Evolutionary conservation across 2,329 filamentous ascomycete species (phyloP).

Genomic region (Leptographium flavum): DNA sequence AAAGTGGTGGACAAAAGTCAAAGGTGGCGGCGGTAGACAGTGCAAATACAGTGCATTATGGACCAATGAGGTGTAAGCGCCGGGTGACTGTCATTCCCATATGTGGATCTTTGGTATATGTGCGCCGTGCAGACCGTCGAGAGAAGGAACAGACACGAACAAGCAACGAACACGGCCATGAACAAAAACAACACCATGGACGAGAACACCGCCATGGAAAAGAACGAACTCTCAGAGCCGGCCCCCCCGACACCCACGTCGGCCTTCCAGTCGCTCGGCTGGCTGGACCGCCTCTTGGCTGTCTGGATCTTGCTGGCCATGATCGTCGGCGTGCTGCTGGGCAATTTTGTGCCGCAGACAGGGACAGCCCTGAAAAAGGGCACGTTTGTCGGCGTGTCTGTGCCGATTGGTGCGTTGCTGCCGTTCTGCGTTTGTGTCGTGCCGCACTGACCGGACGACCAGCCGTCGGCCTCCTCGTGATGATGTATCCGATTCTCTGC

Average conservation of each 20-base stretch:
- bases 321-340: conserved; percentile 58
- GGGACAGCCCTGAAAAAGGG: conserved; percentile 52
- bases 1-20: background rate
- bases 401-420: conserved; percentile 21
- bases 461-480: conserved; percentile 70
- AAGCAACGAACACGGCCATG: too few species aligned
- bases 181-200: too few species aligned
- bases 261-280: conserved; percentile 38
- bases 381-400: conserved; percentile 41
- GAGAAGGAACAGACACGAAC: too few species aligned
- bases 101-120: too few species aligned
- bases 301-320: conserved; percentile 71
- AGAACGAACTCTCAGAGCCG: background rate
- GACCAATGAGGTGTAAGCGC: background rate
- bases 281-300: conserved; percentile 49
- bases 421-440: background rate
- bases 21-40: too few species aligned
- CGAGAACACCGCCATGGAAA: too few species aligned
- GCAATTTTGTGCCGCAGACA: conserved; percentile 55
- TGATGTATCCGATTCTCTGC: conserved; percentile 92
- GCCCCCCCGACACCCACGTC: conserved; percentile 18
- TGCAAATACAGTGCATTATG: background rate
- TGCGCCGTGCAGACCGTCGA: too few species aligned
- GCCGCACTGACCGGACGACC: background rate
- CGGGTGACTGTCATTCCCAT: background rate